A percentile compares a stretch with the other conserved stretches of the same genome.
These are phyloP conservation scores for Tetrahymena thermophila DNA, from an alignment of 73 alveolate species.

Conservation along the genomic window DNA sequence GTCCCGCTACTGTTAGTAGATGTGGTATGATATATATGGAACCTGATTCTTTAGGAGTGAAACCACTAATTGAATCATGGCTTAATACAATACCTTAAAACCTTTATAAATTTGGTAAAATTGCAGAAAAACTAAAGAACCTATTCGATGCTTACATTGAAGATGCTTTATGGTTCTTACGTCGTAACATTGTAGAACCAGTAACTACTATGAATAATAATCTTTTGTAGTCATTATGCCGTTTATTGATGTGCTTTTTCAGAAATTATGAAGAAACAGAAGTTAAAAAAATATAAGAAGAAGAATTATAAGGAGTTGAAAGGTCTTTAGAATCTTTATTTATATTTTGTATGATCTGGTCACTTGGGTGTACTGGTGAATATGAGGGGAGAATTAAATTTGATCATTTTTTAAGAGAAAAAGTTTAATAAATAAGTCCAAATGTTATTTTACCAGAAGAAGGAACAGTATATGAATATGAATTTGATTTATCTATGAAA, in stretches of 20 bases:
- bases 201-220: slow-evolving; percentile 83
- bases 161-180: slow-evolving; percentile 54
- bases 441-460: slow-evolving; percentile 41
- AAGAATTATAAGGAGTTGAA: slow-evolving; percentile 82
- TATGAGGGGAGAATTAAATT: slow-evolving; percentile 77
- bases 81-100: slow-evolving; percentile 24
- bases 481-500: slow-evolving; percentile 66
- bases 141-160: slow-evolving; percentile 77
- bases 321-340: slow-evolving; percentile 75
- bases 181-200: slow-evolving; percentile 70
- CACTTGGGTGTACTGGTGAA: slow-evolving; percentile 84
- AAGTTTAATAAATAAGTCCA: slow-evolving; percentile 56
- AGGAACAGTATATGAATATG: slow-evolving; percentile 72
- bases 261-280: slow-evolving; percentile 78
- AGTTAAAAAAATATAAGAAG: slow-evolving; percentile 77
- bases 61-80: slow-evolving; percentile 39
- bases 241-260: slow-evolving; percentile 88
- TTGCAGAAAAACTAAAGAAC: slow-evolving; percentile 43
- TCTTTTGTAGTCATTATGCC: slow-evolving; percentile 67
- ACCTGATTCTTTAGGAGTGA: slow-evolving; percentile 87
- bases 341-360: slow-evolving; percentile 87
- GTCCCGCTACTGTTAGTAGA: slow-evolving; percentile 99
- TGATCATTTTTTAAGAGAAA: slow-evolving; percentile 62
- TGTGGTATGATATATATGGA: slow-evolving; percentile 99
- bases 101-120: slow-evolving; percentile 14